Evolutionary conservation across 1,284 basidiomycete genomes (phyloP).

Genomic region (Fereydounia khargensis): DNA sequence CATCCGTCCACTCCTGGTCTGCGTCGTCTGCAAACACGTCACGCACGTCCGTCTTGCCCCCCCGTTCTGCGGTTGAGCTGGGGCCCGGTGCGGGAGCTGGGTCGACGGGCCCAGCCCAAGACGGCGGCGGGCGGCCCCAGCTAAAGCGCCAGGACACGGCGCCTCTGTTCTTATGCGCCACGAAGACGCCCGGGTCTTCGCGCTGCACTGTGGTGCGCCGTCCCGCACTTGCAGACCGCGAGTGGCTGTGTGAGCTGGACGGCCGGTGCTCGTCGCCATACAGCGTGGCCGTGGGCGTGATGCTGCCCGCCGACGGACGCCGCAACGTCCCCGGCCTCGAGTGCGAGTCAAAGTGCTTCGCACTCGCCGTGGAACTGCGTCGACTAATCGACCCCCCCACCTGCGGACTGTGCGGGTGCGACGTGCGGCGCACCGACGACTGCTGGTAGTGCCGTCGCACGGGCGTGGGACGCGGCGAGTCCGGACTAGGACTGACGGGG

Average conservation of each 20-base stretch:
- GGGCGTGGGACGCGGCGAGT: slow-evolving; percentile 17
- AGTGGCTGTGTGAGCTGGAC: slow-evolving; percentile 32
- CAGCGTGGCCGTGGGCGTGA: slow-evolving; percentile 43
- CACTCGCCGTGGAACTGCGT: slow-evolving; percentile 35
- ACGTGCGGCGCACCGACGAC: slow-evolving; percentile 3
- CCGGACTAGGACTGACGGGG: too few relatives aligned
- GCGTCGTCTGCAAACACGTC: slow-evolving; percentile 47
- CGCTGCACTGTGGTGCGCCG: slow-evolving; percentile 27
- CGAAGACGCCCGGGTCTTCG: too few relatives aligned
- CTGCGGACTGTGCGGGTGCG: too few relatives aligned
- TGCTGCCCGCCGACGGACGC: slow-evolving; percentile 46
- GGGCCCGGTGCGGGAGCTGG: slow-evolving; percentile 11
- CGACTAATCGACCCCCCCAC: slow-evolving; percentile 30
- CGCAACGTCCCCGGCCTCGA: slow-evolving; percentile 30
- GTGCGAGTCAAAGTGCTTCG: slow-evolving; percentile 13
- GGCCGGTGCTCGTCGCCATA: slow-evolving; percentile 17
- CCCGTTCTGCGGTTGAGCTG: too few relatives aligned
- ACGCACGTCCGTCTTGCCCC: slow-evolving; percentile 30
- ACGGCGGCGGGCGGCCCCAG: slow-evolving; percentile 50
- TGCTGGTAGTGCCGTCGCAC: slow-evolving; percentile 19
- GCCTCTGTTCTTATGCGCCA: slow-evolving; percentile 40
- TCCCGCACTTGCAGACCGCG: slow-evolving; percentile 32
- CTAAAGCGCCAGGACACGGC: slow-evolving; percentile 42
- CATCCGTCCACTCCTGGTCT: slow-evolving; percentile 49
- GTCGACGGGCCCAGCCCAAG: slow-evolving; percentile 47